phyloP scores from a whole-genome alignment of 2,329 filamentous ascomycete genomes.

The Fusarium sp. region DNA sequence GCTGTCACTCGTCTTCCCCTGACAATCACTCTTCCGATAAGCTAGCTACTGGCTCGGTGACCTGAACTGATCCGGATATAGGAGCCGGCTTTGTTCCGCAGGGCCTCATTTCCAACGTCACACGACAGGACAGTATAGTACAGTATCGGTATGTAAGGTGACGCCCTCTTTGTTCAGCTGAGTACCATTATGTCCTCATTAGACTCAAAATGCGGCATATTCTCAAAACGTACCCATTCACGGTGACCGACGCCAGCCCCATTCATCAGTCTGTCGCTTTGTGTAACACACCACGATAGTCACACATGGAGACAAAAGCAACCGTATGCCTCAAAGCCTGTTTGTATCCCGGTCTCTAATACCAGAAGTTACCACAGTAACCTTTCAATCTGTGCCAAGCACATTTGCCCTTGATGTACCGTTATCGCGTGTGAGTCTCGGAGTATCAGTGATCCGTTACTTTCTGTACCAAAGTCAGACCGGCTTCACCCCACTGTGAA shows the following conservation, averaged over 20 bases:
- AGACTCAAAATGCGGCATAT: constrained; percentile 2
- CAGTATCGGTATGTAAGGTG: background rate
- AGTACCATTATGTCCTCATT: background rate
- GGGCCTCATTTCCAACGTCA: background rate
- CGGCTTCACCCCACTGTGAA: background rate
- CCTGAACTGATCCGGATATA: no score
- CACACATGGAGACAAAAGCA: background rate
- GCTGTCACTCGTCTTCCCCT: background rate
- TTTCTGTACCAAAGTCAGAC: no score
- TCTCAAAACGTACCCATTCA: background rate
- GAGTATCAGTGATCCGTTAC: background rate
- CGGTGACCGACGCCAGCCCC: background rate
- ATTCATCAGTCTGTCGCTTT: background rate
- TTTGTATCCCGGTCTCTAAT: background rate
- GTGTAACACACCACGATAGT: background rate
- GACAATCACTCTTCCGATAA: background rate
- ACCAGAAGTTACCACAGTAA: background rate
- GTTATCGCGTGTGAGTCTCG: background rate
- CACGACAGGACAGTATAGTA: background rate
- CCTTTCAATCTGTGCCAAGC: background rate
- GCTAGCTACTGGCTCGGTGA: no score
- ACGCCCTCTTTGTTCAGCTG: background rate
- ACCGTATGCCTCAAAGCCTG: background rate
- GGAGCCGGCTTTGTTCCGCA: background rate
- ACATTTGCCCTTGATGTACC: background rate